Evolutionary conservation across 441 rosid species (phyloP).

Genomic region (Omphalea diandra): DNA sequence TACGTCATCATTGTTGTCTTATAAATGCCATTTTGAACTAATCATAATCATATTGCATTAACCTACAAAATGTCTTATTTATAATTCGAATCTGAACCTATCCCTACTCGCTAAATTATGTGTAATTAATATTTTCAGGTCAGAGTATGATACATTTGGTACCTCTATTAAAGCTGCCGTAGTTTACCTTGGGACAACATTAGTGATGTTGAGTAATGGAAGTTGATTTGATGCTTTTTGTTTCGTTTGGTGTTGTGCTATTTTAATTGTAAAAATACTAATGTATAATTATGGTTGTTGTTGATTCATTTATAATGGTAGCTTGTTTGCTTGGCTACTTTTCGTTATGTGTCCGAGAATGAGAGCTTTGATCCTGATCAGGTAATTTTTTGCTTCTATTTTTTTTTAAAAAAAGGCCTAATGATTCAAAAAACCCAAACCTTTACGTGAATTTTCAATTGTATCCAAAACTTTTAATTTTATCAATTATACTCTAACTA

Average conservation of each 20-base stretch:
- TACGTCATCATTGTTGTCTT: conserved; percentile 27
- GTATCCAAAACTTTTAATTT: too few species aligned
- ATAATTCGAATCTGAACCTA: too few species aligned
- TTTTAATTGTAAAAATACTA: background rate
- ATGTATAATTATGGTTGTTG: background rate
- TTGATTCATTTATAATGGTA: conserved; percentile 44
- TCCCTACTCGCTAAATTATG: too few species aligned
- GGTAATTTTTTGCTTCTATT: conserved; percentile 41
- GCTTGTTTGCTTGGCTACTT: conserved; percentile 94
- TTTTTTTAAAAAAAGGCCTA: too few species aligned
- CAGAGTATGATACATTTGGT: conserved; percentile 89
- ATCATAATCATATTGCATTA: background rate
- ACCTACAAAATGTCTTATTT: conserved; percentile 3
- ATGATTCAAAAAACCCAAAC: too few species aligned
- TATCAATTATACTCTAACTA: too few species aligned
- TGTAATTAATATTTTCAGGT: conserved; percentile 57
- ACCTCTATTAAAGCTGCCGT: conserved; percentile 84
- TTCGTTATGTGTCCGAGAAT: conserved; percentile 81
- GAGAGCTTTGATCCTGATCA: conserved; percentile 87
- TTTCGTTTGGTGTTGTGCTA: background rate
- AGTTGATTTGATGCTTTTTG: background rate
- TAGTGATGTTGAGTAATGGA: conserved; percentile 62
- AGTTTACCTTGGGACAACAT: conserved; percentile 83
- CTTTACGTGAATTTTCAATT: too few species aligned
- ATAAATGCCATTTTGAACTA: background rate